These are phyloP conservation scores for Rossbeevera mucosa DNA, from an alignment of 768 basidiomycete genomes.

Conservation along the genomic window DNA sequence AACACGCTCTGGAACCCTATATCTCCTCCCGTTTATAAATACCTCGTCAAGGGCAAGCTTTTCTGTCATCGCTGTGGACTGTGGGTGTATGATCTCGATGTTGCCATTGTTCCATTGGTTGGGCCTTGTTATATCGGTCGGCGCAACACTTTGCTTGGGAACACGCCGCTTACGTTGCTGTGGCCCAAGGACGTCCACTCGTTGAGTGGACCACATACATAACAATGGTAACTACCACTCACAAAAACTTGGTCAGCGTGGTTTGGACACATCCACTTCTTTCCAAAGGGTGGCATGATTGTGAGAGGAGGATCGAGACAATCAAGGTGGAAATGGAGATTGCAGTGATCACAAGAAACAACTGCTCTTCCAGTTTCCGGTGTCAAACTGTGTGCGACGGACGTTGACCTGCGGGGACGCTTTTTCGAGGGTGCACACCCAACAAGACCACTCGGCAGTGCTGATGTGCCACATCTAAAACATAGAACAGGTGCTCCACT, in stretches of 20 bases:
- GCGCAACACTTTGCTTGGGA: conserved; percentile 60
- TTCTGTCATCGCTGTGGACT: conserved; percentile 41
- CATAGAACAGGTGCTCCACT: conserved; percentile 84
- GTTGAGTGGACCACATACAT: neutral
- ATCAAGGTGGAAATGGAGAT: conserved; percentile 94
- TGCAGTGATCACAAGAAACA: conserved; percentile 93
- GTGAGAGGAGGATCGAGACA: conserved; percentile 89
- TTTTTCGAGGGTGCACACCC: conserved; percentile 52
- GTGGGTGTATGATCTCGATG: conserved; percentile 77
- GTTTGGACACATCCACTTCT: conserved; percentile 99
- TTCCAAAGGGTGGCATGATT: conserved; percentile 77
- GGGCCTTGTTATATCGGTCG: conserved; percentile 72
- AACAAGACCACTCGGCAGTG: conserved; percentile 53
- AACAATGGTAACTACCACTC: conserved; percentile 30
- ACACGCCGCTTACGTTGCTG: conserved; percentile 79
- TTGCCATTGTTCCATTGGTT: conserved; percentile 87
- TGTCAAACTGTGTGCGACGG: conserved; percentile 33
- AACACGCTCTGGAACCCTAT: conserved; percentile 87
- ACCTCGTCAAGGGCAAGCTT: conserved; percentile 75
- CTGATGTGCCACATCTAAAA: conserved; percentile 83
- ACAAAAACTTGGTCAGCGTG: conserved; percentile 87
- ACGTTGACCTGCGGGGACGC: conserved; percentile 48
- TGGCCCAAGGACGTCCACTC: conserved; percentile 5
- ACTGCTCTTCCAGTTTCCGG: conserved; percentile 68
- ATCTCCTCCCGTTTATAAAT: conserved; percentile 82